phyloP scores from a whole-genome alignment of 2,329 filamentous ascomycete genomes.

The Ilyonectria sp. region DNA sequence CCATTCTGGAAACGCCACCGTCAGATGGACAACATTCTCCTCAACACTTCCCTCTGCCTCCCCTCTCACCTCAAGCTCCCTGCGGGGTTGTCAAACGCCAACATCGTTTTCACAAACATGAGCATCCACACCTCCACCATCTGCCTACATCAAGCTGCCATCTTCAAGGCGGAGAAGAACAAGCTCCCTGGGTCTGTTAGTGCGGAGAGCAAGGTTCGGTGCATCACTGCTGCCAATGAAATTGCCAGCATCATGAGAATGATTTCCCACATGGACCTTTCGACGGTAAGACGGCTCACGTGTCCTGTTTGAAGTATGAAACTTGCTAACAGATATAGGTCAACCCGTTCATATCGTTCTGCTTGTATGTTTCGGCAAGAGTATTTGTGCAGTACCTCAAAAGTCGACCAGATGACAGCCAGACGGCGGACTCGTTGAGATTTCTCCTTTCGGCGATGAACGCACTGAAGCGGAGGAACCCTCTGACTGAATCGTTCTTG shows the following conservation, averaged over 20 bases:
- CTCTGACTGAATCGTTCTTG: conserved; percentile 93
- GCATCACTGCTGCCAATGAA: conserved; percentile 93
- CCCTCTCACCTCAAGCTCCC: conserved; percentile 87
- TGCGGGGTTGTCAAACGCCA: conserved; percentile 80
- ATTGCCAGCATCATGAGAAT: conserved; percentile 96
- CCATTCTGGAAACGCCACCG: conserved; percentile 97
- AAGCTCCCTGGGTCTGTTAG: conserved; percentile 82
- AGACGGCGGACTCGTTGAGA: conserved; percentile 84
- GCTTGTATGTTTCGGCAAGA: conserved; percentile 93
- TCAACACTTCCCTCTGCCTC: conserved; percentile 89
- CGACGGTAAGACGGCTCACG: conserved; percentile 71
- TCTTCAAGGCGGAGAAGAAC: conserved; percentile 96
- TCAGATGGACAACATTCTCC: conserved; percentile 88
- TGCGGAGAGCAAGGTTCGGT: conserved; percentile 92
- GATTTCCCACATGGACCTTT: conserved; percentile 90
- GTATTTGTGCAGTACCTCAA: conserved; percentile 99
- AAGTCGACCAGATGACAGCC: conserved; percentile 87
- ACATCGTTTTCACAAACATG: conserved; percentile 96
- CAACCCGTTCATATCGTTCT: conserved; percentile 96
- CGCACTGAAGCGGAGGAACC: conserved; percentile 88
- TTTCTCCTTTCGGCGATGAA: conserved; percentile 94
- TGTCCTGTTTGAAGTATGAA: not conserved
- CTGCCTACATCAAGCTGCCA: conserved; percentile 97
- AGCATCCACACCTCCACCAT: conserved; percentile 97
- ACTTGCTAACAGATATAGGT: conserved; percentile 71